A percentile compares a stretch with the other conserved stretches of the same genome.
These are phyloP conservation scores for Pseudozyma sp. DNA, from an alignment of 1,284 basidiomycete species.

Conservation along the genomic window DNA sequence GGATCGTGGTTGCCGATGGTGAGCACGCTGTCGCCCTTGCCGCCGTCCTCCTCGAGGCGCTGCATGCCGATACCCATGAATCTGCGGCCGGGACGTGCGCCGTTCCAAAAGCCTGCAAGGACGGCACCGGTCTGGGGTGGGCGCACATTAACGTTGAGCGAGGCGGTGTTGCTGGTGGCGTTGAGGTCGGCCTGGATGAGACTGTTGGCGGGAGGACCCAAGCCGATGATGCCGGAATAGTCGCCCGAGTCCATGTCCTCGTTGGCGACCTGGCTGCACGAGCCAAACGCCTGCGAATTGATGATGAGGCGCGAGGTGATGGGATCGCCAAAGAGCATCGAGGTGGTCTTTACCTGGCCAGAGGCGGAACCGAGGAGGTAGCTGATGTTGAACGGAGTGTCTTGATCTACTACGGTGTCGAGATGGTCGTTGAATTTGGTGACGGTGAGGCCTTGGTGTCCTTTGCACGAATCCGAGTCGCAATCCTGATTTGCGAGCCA, in stretches of 20 bases:
- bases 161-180: conserved; percentile 42
- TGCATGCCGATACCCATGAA: conserved; percentile 60
- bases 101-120: conserved; percentile 57
- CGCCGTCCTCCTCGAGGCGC: conserved; percentile 59
- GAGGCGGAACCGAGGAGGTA: conserved; percentile 56
- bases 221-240: conserved; percentile 57
- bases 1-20: conserved; percentile 57
- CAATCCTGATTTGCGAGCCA: conserved; percentile 59
- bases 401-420: conserved; percentile 38
- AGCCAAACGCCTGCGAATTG: conserved; percentile 56
- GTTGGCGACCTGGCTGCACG: conserved; percentile 41
- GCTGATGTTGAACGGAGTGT: conserved; percentile 50
- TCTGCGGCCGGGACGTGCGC: conserved; percentile 35
- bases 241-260: conserved; percentile 56
- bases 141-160: conserved; percentile 27
- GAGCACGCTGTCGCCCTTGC: conserved; percentile 54
- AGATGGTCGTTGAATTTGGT: conserved; percentile 38
- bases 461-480: conserved; percentile 41
- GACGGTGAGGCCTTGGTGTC: conserved; percentile 37
- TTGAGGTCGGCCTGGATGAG: conserved; percentile 54
- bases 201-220: conserved; percentile 58
- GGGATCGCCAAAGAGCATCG: conserved; percentile 50
- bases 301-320: conserved; percentile 34
- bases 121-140: conserved; percentile 49
- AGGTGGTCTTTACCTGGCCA: conserved; percentile 49